Evolutionary conservation across 2,329 filamentous ascomycete species (phyloP).

Genomic region (Diaporthe aspalathi): DNA sequence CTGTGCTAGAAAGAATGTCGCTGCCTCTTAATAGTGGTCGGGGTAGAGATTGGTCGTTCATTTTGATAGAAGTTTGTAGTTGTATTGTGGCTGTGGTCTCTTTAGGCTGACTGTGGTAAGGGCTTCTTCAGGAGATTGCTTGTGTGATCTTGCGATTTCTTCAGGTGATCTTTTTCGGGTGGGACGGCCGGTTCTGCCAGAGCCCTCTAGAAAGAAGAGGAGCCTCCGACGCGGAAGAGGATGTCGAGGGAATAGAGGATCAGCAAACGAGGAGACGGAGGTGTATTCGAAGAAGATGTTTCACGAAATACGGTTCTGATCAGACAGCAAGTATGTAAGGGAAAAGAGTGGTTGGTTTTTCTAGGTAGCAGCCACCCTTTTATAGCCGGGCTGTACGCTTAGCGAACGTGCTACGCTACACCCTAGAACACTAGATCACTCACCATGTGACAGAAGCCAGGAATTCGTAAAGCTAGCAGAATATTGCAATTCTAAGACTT

Average conservation of each 20-base stretch:
- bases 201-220: too few species aligned
- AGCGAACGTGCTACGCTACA: conserved; percentile 2
- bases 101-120: not conserved
- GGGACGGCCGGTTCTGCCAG: too few species aligned
- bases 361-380: not conserved
- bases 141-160: not conserved
- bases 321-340: not conserved
- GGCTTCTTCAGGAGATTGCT: not conserved
- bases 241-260: not conserved
- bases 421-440: not conserved
- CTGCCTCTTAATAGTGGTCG: conserved; percentile 62
- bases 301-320: not conserved
- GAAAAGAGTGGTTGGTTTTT: not conserved
- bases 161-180: not conserved
- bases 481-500: too few species aligned
- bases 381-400: not conserved
- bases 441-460: too few species aligned
- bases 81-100: conserved; percentile 5
- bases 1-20: conserved; percentile 84
- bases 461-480: too few species aligned
- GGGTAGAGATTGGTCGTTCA: not conserved
- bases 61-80: conserved; percentile 3
- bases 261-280: not conserved
- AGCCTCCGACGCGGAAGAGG: too few species aligned
- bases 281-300: not conserved